Evolutionary conservation across 768 basidiomycete species (phyloP).

Genomic region (Russula brevipes): DNA sequence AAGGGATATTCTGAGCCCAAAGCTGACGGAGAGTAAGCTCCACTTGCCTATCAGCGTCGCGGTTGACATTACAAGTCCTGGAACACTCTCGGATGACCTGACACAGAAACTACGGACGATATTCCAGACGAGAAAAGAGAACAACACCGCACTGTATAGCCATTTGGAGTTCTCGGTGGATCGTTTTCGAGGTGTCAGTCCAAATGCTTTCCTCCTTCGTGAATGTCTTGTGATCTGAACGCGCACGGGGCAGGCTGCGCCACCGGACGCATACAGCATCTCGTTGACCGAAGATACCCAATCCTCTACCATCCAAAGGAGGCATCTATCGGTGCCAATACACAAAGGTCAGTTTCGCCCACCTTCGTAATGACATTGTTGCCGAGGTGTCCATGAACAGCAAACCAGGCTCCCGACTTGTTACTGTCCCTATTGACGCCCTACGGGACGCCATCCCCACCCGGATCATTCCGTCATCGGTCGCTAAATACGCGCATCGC

Average conservation of each 20-base stretch:
- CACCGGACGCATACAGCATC: conserved; percentile 13
- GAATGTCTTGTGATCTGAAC: conserved; percentile 14
- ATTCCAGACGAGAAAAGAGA: conserved; percentile 16
- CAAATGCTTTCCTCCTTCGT: conserved; percentile 6
- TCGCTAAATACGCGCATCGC: conserved; percentile 71
- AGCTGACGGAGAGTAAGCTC: conserved; percentile 14
- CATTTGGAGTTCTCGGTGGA: conserved; percentile 17
- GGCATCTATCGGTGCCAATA: conserved; percentile 21
- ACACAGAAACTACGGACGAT: conserved; percentile 1
- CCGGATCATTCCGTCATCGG: conserved; percentile 39
- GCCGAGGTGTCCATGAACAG: conserved; percentile 9
- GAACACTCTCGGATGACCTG: background rate
- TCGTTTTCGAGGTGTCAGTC: conserved; percentile 19
- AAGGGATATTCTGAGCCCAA: background rate
- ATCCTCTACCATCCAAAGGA: conserved; percentile 11
- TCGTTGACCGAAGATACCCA: conserved; percentile 8
- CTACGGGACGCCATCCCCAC: conserved; percentile 40
- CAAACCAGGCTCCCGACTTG: conserved; percentile 29
- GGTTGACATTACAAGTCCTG: conserved; percentile 3
- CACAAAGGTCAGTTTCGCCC: conserved; percentile 15
- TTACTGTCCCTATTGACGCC: conserved; percentile 40
- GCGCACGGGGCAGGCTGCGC: conserved; percentile 3
- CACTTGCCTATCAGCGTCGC: conserved; percentile 19
- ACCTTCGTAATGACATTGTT: background rate
- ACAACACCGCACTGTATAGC: conserved; percentile 4